Conservation (phyloP, 768 basidiomycete genomes). For the Auriscalpium vulgare region DNA sequence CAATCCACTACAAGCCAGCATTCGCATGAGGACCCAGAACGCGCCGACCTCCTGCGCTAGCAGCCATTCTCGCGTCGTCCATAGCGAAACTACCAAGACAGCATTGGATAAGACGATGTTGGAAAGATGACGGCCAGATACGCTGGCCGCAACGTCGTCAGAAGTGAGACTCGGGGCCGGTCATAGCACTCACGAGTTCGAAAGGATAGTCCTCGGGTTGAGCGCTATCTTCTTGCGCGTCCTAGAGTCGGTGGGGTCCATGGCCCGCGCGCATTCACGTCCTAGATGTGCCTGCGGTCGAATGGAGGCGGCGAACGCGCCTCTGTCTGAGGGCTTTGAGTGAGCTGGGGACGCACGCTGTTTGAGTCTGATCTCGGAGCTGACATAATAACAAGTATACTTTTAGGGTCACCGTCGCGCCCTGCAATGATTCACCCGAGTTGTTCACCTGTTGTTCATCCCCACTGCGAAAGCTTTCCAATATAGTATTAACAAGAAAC, state of each 20-base stretch:
- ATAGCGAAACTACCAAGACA: conserved; percentile 53
- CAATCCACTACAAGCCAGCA: conserved; percentile 65
- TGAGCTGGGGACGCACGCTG: too few species aligned
- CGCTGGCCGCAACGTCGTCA: conserved; percentile 1
- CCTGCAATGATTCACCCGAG: too few species aligned
- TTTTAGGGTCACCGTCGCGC: too few species aligned
- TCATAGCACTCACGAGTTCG: conserved; percentile 11
- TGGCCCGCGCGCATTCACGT: conserved; percentile 4
- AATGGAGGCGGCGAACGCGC: too few species aligned
- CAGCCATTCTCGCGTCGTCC: conserved; percentile 60
- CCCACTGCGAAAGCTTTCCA: too few species aligned
- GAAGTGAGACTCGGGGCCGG: not conserved
- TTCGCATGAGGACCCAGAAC: conserved; percentile 70
- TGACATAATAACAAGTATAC: too few species aligned
- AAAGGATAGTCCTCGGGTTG: conserved; percentile 18
- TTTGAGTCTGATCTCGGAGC: too few species aligned
- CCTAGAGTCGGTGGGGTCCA: conserved; percentile 26
- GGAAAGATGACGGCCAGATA: conserved; percentile 7
- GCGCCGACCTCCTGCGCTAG: conserved; percentile 59
- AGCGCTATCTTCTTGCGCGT: conserved; percentile 29
- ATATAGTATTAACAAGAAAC: too few species aligned
- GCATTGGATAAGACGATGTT: conserved; percentile 54
- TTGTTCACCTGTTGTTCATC: too few species aligned
- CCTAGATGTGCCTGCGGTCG: too few species aligned
- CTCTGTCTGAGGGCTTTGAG: too few species aligned